Conservation (phyloP, 2,329 filamentous ascomycete species). For the Bipolaris cookei region DNA sequence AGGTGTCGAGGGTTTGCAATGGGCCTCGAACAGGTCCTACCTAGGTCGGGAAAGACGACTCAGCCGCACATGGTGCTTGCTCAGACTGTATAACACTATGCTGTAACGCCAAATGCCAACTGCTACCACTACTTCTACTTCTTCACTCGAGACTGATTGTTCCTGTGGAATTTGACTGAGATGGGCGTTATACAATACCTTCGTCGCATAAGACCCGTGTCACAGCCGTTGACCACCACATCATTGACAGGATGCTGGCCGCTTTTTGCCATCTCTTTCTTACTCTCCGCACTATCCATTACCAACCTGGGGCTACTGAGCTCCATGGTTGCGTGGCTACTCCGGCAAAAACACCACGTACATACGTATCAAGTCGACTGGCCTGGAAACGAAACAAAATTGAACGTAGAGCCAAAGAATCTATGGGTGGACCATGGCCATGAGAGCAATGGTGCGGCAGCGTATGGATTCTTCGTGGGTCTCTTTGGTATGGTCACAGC, state of each 20-base stretch:
- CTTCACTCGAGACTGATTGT: not conserved
- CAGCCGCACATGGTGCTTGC: slow-evolving; percentile 9
- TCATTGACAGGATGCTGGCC: slow-evolving; percentile 17
- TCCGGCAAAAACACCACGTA: slow-evolving; percentile 38
- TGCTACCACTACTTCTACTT: not conserved
- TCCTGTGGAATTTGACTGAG: not conserved
- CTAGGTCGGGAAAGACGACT: slow-evolving; percentile 19
- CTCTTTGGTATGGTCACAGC: slow-evolving; percentile 40
- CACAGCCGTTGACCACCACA: slow-evolving; percentile 13
- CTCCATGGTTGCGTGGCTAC: slow-evolving; percentile 44
- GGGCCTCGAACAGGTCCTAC: slow-evolving; percentile 17
- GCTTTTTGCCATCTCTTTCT: slow-evolving; percentile 29
- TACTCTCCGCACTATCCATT: slow-evolving; percentile 41
- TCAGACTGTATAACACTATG: slow-evolving; percentile 13
- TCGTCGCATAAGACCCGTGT: slow-evolving; percentile 6
- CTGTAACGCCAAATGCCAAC: not conserved
- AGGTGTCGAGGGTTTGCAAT: slow-evolving; percentile 17
- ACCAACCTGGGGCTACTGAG: slow-evolving; percentile 39
- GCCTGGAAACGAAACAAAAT: slow-evolving; percentile 26
- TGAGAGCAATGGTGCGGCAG: slow-evolving; percentile 38
- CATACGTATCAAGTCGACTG: slow-evolving; percentile 32
- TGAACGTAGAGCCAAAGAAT: slow-evolving; percentile 34
- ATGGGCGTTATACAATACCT: slow-evolving; percentile 17
- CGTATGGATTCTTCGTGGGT: slow-evolving; percentile 43
- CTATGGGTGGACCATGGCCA: slow-evolving; percentile 43